Percentiles rank a stretch among this genome's conserved stretches.
These are phyloP conservation scores for Zarea fungicola DNA, from an alignment of 2,329 filamentous ascomycete species.

Conservation along the genomic window DNA sequence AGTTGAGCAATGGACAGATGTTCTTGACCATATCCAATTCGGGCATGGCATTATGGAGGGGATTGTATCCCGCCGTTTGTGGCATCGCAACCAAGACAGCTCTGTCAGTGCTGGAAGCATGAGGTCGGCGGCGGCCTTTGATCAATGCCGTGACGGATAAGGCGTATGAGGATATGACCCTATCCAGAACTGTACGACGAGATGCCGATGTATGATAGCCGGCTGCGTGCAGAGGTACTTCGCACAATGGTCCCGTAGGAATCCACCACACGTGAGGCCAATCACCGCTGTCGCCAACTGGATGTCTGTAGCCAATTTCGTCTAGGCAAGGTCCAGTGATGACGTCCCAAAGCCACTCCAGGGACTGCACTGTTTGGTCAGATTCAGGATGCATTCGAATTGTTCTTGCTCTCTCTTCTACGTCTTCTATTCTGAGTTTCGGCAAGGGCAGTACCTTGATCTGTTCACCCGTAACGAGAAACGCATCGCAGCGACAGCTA, in stretches of 20 bases:
- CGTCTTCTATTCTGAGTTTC: neutral
- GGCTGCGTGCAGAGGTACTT: slow-evolving; percentile 30
- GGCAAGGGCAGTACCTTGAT: neutral
- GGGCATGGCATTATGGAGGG: neutral
- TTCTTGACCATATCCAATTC: neutral
- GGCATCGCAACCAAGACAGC: neutral
- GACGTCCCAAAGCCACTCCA: neutral
- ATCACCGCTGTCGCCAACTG: neutral
- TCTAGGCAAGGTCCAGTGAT: neutral
- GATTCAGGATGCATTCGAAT: too few species aligned
- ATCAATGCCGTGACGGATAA: neutral
- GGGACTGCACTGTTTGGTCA: too few species aligned
- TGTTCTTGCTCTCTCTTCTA: neutral
- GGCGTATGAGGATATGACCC: neutral
- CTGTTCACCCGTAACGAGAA: neutral
- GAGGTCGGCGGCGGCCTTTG: neutral
- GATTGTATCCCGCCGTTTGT: neutral
- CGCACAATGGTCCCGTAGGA: slow-evolving; percentile 24
- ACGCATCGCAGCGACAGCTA: neutral
- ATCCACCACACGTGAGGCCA: slow-evolving; percentile 32
- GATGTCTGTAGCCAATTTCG: neutral
- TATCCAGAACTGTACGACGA: neutral
- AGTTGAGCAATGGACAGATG: neutral
- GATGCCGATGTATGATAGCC: slow-evolving; percentile 21
- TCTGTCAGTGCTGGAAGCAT: neutral